Base-by-base conservation (phyloP, 352 stramenopile genomes). In the Pythium periplocum region DNA sequence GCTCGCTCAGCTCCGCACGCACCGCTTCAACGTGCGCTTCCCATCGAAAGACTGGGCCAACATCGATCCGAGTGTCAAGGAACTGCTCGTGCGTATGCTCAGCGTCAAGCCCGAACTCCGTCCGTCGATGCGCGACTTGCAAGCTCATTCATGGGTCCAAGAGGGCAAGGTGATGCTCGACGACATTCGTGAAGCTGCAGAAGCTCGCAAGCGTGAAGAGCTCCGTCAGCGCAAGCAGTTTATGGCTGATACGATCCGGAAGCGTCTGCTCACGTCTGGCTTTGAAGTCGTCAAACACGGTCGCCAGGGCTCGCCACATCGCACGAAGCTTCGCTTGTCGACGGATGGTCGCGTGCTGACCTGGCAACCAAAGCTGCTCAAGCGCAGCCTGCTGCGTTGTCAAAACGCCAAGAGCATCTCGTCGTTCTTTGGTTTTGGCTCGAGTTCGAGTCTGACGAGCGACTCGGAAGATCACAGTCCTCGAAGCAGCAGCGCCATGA, bases 271-370 rank as follows among this genome's bases (percentile, higher is more conserved):
- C 5, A 87, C 79, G 59, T 74, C 68, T 17, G 78, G 81, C 5
- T 86, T 91, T 36, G 70, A 86, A 33, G 78, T 82, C 2, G 66
- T 94, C 56, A 94, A 94, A 57, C 89, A 94, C 53, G 81, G 82
- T 11, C 80, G 83, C 53, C 85, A 90, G 32, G 83, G 83, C 0
- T 56, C 89, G 31, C 79, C 79, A 4, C 79, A 92, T 48, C 79
- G 78, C 32, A 94, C 83, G 0, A 87, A 87, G 48, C 60, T 94
- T 32, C 70, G 74, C 0, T 71, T 94, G 17, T 92, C 81, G 38
- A 71, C 71, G 3, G 78, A 88, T 40, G 83, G 81, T 12, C 75
- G 83, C 57, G 73, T 74, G 10, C 56, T 94, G 31, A 83, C 69
- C 47, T 94, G 83, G 83, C 75, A 87, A 58, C 76, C 79, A 0